Base-by-base conservation (phyloP, 331 rosid genomes). In the Ulmus americana region DNA sequence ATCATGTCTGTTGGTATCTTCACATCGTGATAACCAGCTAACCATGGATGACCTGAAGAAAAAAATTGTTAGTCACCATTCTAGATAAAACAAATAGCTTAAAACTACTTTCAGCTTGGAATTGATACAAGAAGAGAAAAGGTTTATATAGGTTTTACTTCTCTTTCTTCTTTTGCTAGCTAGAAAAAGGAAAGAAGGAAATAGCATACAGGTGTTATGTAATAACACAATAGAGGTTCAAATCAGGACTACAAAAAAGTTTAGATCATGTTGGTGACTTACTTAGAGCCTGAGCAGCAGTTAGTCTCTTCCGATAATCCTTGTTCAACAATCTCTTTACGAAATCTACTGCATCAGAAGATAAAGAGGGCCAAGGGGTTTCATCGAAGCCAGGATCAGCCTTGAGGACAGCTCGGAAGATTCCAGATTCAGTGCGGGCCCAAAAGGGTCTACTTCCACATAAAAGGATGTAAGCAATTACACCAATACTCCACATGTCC, bases 401-500 rank as follows among this genome's bases (percentile, higher is more conserved):
- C 83, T 88, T 88, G 53, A 91, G 77, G 59, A 90, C 95, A 22
- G 97, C 82, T 58, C 91, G 87, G 57, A 90, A 90, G 61, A 90
- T 90, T 39, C 97, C 97, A 43, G 97, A 90, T 66, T 91, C 97
- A 6, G 91, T 86, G 66, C 96, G 81, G n/a, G 97, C 95, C 97
- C 97, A 91, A 79, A 91, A 91, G 4, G 96, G 97, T 0, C 97
- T 81, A 67, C 97, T 91, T 74, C 97, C 97, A 57, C 97, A 91
- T 66, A 91, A 74, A 72, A 91, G 96, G 67, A 91, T 91, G 70
- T 91, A 91, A 22, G 97, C 97, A 74, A 88, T 91, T 59, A 91
- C 97, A 40, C 97, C 97, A 55, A 91, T 86, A 83, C 97, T 91
- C 97, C 97, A 91, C 96, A 88, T 86, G 83, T 91, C 97, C 22